Evolutionary conservation across 2,329 filamentous ascomycete species (phyloP), one percentile per base, ranked within the genome.

Genomic region (Mycosphaerelloides madeirae): DNA sequence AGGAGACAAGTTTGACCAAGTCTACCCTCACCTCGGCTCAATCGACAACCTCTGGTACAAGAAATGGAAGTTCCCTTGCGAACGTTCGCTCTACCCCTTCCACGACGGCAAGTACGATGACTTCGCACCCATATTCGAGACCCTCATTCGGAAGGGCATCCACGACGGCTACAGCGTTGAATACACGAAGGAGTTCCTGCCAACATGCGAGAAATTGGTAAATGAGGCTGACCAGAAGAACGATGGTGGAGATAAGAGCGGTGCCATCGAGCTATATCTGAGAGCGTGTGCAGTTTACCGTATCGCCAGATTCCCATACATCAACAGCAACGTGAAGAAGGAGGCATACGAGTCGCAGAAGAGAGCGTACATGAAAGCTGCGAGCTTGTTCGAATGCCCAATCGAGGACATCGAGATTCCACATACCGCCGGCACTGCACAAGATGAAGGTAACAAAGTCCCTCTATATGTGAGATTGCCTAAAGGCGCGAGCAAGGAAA

Each of bases 1-100:
- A 29, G 72, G 71, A 49, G 68, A 73, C 42, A 70, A 68, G 41
- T 72, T 75, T 54, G 60, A 72, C 44, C 66, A 69, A 25, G 61
- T 68, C 35, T 71, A 73, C 35, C 72, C 79, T 15, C 80, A 83
- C 58, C 77, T 82, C 53, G 69, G 73, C 28, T 76, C 76, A 18
- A 80, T 83, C 53, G 70, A 76, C 58, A 74, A 75, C 8, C 67
- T 85, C 25, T 66, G 65, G 65, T 54, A 56, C 40, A 63, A 60
- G 45, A 67, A 66, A 43, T 66, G 63, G 64, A 63, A 61, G 34
- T 61, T 63, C 37, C 60, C 61, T 9, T 61, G 55, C 48, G 54
- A 60, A 36, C 42, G 55, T 12, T 57, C 52, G 8, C 56, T 62
- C 22, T 61, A 64, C 42, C 56, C 55, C 1, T 65, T 65, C 40